A percentile compares a stretch with the other conserved stretches of the same genome.
These are phyloP conservation scores for Porphyrellus sp. DNA, from an alignment of 1,284 basidiomycete genomes.

Conservation along the genomic window DNA sequence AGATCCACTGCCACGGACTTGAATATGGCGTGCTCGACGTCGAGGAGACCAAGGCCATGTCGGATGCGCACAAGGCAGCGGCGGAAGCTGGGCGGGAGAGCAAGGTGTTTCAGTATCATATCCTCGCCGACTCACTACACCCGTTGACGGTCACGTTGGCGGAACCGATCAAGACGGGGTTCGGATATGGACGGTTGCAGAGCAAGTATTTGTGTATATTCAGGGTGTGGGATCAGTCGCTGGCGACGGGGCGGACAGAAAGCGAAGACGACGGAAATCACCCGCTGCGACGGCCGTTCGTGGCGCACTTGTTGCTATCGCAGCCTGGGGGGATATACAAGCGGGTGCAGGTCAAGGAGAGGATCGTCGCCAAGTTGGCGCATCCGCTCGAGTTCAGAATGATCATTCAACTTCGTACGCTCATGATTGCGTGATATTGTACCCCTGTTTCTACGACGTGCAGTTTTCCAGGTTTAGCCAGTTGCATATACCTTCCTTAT, in stretches of 20 bases:
- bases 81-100: not conserved
- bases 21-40: conserved; percentile 17
- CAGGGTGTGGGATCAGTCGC: conserved; percentile 22
- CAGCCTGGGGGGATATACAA: conserved; percentile 21
- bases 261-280: conserved; percentile 12
- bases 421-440: conserved; percentile 24
- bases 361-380: conserved; percentile 23
- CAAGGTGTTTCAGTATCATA: conserved; percentile 15
- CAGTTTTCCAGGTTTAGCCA: too few species aligned
- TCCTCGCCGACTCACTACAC: conserved; percentile 17
- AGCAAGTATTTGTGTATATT: conserved; percentile 20
- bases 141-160: conserved; percentile 20
- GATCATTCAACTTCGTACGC: conserved; percentile 15
- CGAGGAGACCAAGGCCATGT: conserved; percentile 19
- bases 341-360: conserved; percentile 16
- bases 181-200: conserved; percentile 15
- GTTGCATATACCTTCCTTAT: too few species aligned
- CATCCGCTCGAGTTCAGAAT: conserved; percentile 17
- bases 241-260: conserved; percentile 11
- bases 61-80: not conserved
- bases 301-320: conserved; percentile 20
- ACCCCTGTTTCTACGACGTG: too few species aligned
- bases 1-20: conserved; percentile 22
- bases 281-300: conserved; percentile 21
- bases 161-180: conserved; percentile 22